Conservation (phyloP, 2,329 filamentous ascomycete species). For the Xylariaceae sp. region DNA sequence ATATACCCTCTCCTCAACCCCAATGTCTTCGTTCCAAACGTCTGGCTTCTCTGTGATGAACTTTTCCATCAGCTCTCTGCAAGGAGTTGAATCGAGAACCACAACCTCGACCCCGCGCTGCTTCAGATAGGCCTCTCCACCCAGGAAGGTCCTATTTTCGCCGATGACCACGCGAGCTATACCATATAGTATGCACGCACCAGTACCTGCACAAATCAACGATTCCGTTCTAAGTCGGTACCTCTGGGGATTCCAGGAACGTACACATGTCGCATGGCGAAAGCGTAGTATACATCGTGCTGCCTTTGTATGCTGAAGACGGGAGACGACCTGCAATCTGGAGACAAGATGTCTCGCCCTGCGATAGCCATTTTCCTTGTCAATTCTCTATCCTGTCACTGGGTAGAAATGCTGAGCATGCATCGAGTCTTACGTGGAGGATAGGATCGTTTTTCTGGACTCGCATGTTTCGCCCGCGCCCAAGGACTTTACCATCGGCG, state of each 20-base stretch:
- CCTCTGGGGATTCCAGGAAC: constrained; percentile 5
- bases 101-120: constrained; percentile 67
- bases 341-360: constrained; percentile 75
- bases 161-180: constrained; percentile 70
- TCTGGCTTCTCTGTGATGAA: constrained; percentile 71
- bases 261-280: constrained; percentile 76
- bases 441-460: constrained; percentile 68
- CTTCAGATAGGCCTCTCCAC: constrained; percentile 67
- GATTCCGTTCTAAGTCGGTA: too few species aligned
- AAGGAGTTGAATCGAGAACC: constrained; percentile 62
- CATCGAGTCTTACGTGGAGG: constrained; percentile 49
- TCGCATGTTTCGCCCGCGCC: constrained; percentile 70
- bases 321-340: constrained; percentile 69
- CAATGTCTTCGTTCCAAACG: constrained; percentile 51
- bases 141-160: constrained; percentile 71
- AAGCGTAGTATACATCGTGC: constrained; percentile 80
- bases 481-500: constrained; percentile 64
- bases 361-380: background rate
- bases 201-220: constrained; percentile 42
- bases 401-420: background rate
- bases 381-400: background rate
- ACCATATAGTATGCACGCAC: constrained; percentile 72
- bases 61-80: constrained; percentile 63
- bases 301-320: constrained; percentile 62
- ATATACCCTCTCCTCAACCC: constrained; percentile 26